A percentile compares a stretch with the other conserved stretches of the same genome.
These are phyloP conservation scores for Prosopis cineraria DNA, from an alignment of 306 rosid species.

Conservation along the genomic window DNA sequence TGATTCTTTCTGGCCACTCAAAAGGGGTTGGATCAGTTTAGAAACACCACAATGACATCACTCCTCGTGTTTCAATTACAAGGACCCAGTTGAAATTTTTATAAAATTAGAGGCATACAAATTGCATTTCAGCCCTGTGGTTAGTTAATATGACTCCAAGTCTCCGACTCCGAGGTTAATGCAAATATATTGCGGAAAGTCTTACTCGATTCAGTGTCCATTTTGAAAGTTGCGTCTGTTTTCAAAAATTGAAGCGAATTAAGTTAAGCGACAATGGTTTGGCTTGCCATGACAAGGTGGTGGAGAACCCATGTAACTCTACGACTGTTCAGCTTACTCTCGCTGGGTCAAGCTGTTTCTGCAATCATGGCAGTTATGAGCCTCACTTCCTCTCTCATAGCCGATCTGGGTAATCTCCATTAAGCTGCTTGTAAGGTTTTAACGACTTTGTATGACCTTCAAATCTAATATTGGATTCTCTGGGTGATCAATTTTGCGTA, in stretches of 20 bases:
- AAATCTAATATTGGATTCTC: background rate
- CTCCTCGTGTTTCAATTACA: background rate
- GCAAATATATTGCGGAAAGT: background rate
- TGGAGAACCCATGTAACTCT: constrained; percentile 35
- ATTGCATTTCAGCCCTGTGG: background rate
- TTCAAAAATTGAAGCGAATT: background rate
- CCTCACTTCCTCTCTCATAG: constrained; percentile 64
- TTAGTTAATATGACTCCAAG: background rate
- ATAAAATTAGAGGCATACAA: background rate
- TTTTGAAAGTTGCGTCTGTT: background rate
- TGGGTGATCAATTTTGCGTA: constrained; percentile 15
- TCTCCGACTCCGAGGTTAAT: background rate
- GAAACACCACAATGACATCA: background rate
- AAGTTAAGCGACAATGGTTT: constrained; percentile 36
- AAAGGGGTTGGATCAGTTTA: background rate
- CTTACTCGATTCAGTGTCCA: background rate
- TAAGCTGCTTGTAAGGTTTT: background rate
- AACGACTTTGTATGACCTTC: background rate
- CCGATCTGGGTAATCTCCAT: constrained; percentile 48
- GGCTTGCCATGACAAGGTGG: constrained; percentile 14
- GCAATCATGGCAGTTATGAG: constrained; percentile 49
- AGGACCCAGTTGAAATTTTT: background rate
- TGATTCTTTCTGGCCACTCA: background rate
- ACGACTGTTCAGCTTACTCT: constrained; percentile 39
- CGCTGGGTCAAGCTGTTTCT: constrained; percentile 67